These are phyloP conservation scores for Fusarium aywerte DNA, from an alignment of 2,329 filamentous ascomycete species.

Conservation along the genomic window DNA sequence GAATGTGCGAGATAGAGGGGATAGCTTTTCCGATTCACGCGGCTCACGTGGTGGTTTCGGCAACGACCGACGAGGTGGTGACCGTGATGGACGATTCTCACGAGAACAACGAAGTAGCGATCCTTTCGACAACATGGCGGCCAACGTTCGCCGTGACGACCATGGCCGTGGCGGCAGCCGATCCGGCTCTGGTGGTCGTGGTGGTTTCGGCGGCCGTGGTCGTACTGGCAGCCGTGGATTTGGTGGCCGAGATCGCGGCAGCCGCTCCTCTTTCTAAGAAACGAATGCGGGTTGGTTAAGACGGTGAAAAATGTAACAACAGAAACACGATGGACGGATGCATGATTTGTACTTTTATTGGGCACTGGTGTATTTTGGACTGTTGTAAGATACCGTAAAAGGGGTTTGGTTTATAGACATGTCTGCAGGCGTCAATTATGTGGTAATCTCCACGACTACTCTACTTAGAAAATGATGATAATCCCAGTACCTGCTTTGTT, in stretches of 20 bases:
- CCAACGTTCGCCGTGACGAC: slow-evolving; percentile 44
- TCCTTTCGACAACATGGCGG: slow-evolving; percentile 46
- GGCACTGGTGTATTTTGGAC: slow-evolving; percentile 40
- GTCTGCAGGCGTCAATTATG: slow-evolving; percentile 39
- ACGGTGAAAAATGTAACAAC: slow-evolving; percentile 37
- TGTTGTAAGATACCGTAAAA: slow-evolving; percentile 43
- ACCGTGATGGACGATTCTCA: slow-evolving; percentile 23
- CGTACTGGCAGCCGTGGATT: slow-evolving; percentile 5
- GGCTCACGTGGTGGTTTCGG: neutral
- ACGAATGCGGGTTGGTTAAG: neutral
- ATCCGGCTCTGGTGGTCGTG: slow-evolving; percentile 1
- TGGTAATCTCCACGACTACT: slow-evolving; percentile 41
- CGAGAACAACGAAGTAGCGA: slow-evolving; percentile 16
- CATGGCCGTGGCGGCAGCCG: slow-evolving; percentile 14
- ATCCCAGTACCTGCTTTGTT: slow-evolving; percentile 8
- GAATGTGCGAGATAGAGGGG: slow-evolving; percentile 46
- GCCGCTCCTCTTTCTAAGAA: slow-evolving; percentile 22
- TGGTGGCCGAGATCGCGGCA: neutral
- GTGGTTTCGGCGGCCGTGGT: slow-evolving; percentile 27
- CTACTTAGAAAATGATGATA: slow-evolving; percentile 44
- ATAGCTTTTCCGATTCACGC: neutral
- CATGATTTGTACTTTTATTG: slow-evolving; percentile 46
- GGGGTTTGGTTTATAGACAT: slow-evolving; percentile 42
- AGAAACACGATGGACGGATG: slow-evolving; percentile 35
- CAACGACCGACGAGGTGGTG: neutral